Evolutionary conservation across 768 basidiomycete genomes (phyloP).

Genomic region (Lactarius trivialis): DNA sequence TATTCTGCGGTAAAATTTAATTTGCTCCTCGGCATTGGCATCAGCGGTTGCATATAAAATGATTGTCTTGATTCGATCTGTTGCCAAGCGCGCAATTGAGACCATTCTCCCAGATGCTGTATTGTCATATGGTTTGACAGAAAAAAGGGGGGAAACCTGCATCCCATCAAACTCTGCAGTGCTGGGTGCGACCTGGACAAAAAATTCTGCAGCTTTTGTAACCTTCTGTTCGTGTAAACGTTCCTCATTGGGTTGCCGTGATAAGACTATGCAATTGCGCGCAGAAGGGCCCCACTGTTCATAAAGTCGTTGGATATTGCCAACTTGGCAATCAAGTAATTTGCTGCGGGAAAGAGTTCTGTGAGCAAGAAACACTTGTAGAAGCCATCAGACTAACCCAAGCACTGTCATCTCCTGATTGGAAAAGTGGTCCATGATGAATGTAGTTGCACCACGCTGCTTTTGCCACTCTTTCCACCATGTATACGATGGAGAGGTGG

Average conservation of each 20-base stretch:
- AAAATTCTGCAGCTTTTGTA: neutral
- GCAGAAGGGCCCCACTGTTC: neutral
- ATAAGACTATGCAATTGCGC: neutral
- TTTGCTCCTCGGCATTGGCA: too few relatives aligned
- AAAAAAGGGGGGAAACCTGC: neutral
- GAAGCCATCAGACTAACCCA: neutral
- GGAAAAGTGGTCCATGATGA: neutral
- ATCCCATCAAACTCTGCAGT: too few relatives aligned
- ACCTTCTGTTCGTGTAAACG: neutral
- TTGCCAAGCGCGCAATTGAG: neutral
- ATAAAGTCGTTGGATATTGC: neutral
- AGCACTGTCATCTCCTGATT: neutral
- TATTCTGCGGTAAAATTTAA: too few relatives aligned
- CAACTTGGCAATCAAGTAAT: neutral
- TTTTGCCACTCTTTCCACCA: neutral
- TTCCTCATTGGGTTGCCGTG: neutral
- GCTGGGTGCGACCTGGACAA: neutral
- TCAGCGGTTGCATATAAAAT: neutral
- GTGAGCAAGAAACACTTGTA: neutral
- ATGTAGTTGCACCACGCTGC: neutral
- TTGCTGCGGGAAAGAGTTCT: neutral
- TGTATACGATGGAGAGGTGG: neutral
- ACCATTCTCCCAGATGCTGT: neutral
- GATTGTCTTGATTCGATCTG: neutral
- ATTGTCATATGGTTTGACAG: neutral